Percentiles rank a stretch among this genome's conserved stretches.
phyloP scores from a whole-genome alignment of 805 yeast species.

The Martiniozyma abietophila region DNA sequence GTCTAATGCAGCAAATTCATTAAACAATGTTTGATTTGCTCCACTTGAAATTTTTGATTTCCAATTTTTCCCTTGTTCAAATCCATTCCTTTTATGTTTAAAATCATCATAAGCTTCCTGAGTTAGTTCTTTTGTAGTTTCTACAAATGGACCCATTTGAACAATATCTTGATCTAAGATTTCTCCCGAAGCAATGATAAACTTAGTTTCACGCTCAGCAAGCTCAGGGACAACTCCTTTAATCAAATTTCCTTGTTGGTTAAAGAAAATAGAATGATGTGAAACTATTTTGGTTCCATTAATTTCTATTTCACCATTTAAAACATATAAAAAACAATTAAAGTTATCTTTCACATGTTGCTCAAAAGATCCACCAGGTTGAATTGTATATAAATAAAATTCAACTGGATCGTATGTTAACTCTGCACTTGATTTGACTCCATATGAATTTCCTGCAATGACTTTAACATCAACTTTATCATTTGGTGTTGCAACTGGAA shows the following conservation, averaged over 20 bases:
- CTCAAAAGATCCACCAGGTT: slow-evolving; percentile 53
- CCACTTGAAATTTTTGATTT: slow-evolving; percentile 30
- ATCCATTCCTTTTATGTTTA: slow-evolving; percentile 58
- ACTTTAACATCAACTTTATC: slow-evolving; percentile 61
- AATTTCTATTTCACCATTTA: slow-evolving; percentile 49
- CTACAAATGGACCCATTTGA: slow-evolving; percentile 90
- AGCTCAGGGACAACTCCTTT: slow-evolving; percentile 39
- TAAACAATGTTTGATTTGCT: slow-evolving; percentile 21
- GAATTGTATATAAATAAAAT: slow-evolving; percentile 56
- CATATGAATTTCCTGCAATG: slow-evolving; percentile 69
- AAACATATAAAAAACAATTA: slow-evolving; percentile 60
- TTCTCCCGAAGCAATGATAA: slow-evolving; percentile 68
- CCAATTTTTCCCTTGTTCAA: slow-evolving; percentile 59
- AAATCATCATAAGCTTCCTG: slow-evolving; percentile 64
- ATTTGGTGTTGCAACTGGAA: slow-evolving; percentile 58
- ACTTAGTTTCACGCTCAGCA: slow-evolving; percentile 38
- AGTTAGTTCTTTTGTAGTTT: slow-evolving; percentile 54
- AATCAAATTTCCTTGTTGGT: slow-evolving; percentile 56
- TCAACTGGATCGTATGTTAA: slow-evolving; percentile 77
- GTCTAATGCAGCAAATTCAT: slow-evolving; percentile 14
- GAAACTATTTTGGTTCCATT: slow-evolving; percentile 31
- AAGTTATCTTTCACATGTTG: slow-evolving; percentile 52
- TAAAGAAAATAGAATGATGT: slow-evolving; percentile 51
- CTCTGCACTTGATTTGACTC: slow-evolving; percentile 60
- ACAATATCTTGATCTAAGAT: slow-evolving; percentile 64